Percentiles rank a stretch among this genome's conserved stretches.
phyloP scores from a whole-genome alignment of 495 filamentous ascomycete species.

The Hyphodiscus hymeniophilus region DNA sequence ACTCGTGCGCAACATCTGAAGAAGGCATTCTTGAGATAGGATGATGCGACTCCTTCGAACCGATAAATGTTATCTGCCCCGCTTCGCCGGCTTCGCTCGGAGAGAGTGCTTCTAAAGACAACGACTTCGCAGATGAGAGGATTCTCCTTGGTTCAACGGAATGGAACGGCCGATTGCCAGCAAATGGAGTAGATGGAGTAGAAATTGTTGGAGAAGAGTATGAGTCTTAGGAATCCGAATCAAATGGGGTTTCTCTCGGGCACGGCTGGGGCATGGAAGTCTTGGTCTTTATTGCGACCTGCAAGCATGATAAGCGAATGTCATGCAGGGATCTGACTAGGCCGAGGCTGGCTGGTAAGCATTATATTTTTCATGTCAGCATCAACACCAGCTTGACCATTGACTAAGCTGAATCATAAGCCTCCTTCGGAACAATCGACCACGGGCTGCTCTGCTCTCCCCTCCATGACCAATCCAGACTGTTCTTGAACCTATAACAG shows the following conservation, averaged over 20 bases:
- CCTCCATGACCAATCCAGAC: not conserved
- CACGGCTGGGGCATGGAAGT: too few relatives aligned
- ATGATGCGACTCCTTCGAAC: not conserved
- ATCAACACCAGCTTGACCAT: too few relatives aligned
- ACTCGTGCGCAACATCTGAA: constrained; percentile 35
- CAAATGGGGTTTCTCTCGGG: too few relatives aligned
- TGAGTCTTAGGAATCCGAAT: too few relatives aligned
- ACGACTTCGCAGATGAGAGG: not conserved
- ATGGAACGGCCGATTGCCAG: not conserved
- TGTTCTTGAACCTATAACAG: not conserved
- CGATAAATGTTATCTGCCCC: constrained; percentile 11
- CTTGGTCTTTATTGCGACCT: too few relatives aligned
- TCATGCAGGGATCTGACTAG: too few relatives aligned
- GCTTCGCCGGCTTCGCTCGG: constrained; percentile 10
- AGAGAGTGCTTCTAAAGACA: not conserved
- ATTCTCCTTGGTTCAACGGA: too few relatives aligned
- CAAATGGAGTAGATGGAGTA: not conserved
- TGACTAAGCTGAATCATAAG: too few relatives aligned
- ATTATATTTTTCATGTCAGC: too few relatives aligned
- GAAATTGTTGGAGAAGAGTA: not conserved
- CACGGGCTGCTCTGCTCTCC: not conserved
- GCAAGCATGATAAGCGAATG: too few relatives aligned
- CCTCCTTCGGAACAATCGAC: not conserved
- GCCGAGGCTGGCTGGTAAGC: too few relatives aligned
- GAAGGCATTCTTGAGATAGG: constrained; percentile 18